phyloP scores from a whole-genome alignment of 805 yeast genomes.

The Lipomyces spencermartinsiae region DNA sequence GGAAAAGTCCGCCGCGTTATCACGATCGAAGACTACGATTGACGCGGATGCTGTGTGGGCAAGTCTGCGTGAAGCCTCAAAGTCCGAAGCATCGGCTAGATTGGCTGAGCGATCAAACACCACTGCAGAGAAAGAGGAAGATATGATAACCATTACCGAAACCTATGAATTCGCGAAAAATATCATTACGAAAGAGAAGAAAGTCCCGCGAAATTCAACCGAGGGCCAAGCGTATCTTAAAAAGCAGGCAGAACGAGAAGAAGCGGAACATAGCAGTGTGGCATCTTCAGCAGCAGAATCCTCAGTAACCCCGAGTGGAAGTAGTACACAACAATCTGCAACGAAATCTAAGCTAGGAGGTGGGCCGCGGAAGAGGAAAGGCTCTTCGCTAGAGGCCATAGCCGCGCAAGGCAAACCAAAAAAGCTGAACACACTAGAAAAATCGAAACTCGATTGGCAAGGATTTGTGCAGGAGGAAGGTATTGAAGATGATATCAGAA shows the following conservation, averaged over 20 bases:
- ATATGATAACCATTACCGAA: conserved; percentile 72
- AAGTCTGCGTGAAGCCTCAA: conserved; percentile 22
- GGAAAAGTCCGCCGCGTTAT: conserved; percentile 2
- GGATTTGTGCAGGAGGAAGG: conserved; percentile 87
- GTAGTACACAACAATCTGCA: conserved; percentile 41
- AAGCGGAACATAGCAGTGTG: background rate
- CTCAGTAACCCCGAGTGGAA: conserved; percentile 5
- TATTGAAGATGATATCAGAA: conserved; percentile 78
- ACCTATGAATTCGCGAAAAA: conserved; percentile 91
- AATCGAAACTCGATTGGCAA: conserved; percentile 94
- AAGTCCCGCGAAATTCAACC: conserved; percentile 77
- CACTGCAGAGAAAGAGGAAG: conserved; percentile 44
- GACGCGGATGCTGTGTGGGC: conserved; percentile 40
- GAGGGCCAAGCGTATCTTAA: conserved; percentile 84
- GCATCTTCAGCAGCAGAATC: background rate
- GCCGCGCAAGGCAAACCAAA: conserved; percentile 55
- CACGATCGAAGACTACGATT: conserved; percentile 28
- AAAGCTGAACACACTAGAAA: conserved; percentile 88
- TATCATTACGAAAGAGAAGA: conserved; percentile 73
- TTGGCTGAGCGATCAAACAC: background rate
- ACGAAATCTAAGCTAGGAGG: conserved; percentile 5
- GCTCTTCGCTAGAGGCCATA: conserved; percentile 30
- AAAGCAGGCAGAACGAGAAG: conserved; percentile 37
- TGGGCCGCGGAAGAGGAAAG: conserved; percentile 21
- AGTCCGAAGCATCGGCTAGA: background rate